These are phyloP conservation scores for Halteria grandinella DNA, from an alignment of 73 alveolate species.

Conservation along the genomic window DNA sequence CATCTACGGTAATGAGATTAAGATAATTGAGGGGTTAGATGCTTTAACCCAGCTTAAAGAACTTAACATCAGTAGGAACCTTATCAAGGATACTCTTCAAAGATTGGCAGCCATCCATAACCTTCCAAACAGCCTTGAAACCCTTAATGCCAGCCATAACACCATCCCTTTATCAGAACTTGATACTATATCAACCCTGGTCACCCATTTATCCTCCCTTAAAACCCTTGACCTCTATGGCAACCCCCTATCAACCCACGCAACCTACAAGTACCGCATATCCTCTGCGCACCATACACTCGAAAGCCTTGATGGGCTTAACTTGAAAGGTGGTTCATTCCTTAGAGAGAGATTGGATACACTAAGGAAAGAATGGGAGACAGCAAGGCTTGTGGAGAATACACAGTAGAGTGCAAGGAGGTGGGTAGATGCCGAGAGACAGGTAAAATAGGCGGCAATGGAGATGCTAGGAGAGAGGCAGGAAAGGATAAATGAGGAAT, in stretches of 20 bases:
- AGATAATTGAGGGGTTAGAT: conserved; percentile 13
- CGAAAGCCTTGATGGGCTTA: conserved; percentile 15
- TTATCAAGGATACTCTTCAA: background rate
- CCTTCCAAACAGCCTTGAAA: background rate
- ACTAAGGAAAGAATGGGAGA: conserved; percentile 23
- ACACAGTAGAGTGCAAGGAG: conserved; percentile 9
- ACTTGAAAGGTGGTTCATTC: conserved; percentile 22
- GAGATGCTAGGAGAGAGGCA: background rate
- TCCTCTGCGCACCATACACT: background rate
- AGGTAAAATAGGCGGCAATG: conserved; percentile 1
- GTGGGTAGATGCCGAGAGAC: conserved; percentile 41
- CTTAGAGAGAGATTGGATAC: conserved; percentile 17
- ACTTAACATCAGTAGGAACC: conserved; percentile 16
- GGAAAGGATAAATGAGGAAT: conserved; percentile 18
- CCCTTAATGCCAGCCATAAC: conserved; percentile 28
- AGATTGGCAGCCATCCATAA: conserved; percentile 9
- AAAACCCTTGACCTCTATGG: conserved; percentile 13
- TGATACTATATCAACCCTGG: conserved; percentile 1
- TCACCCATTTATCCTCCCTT: background rate
- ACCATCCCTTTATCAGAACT: background rate
- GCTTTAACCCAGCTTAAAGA: background rate
- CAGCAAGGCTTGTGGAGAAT: background rate
- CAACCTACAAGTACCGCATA: conserved; percentile 16
- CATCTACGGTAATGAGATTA: conserved; percentile 13
- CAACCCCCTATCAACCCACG: background rate